Conservation (phyloP, 2,329 filamentous ascomycete genomes). For the Xylariales sp. region DNA sequence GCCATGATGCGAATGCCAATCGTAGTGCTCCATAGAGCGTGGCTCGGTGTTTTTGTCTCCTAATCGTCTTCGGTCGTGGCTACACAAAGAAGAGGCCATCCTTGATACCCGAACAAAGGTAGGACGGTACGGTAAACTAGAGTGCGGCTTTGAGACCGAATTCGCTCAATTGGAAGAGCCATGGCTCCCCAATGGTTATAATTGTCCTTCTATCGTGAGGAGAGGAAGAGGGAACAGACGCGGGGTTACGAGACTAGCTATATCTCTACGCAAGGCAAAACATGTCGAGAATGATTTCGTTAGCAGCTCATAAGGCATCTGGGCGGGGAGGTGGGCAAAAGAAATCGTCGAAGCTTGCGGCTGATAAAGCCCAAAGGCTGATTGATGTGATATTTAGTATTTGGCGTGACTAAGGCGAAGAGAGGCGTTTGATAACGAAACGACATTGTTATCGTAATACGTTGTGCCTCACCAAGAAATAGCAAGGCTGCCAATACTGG, state of each 20-base stretch:
- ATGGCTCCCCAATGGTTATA: constrained; percentile 33
- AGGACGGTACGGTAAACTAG: constrained; percentile 20
- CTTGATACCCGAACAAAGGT: constrained; percentile 44
- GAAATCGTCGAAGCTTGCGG: not conserved
- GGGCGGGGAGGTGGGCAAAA: constrained; percentile 1
- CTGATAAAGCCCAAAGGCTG: constrained; percentile 11
- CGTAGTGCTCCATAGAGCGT: constrained; percentile 21
- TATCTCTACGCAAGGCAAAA: constrained; percentile 5
- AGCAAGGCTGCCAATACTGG: constrained; percentile 16
- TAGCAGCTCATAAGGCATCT: not conserved
- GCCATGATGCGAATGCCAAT: constrained; percentile 35
- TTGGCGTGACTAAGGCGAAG: constrained; percentile 17
- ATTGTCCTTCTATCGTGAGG: constrained; percentile 22
- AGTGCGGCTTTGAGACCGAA: constrained; percentile 44
- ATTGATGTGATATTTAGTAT: constrained; percentile 14
- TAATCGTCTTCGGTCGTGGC: constrained; percentile 35
- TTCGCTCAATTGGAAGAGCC: constrained; percentile 40
- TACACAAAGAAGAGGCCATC: constrained; percentile 43
- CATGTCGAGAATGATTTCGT: not conserved
- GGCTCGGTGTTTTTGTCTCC: constrained; percentile 39
- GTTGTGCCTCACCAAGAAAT: constrained; percentile 14
- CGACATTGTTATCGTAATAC: not conserved
- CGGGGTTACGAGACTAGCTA: constrained; percentile 23
- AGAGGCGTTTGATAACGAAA: constrained; percentile 6
- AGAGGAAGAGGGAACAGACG: constrained; percentile 4